Conservation (phyloP, 352 stramenopile species). For the Thraustochytrium striatum region DNA sequence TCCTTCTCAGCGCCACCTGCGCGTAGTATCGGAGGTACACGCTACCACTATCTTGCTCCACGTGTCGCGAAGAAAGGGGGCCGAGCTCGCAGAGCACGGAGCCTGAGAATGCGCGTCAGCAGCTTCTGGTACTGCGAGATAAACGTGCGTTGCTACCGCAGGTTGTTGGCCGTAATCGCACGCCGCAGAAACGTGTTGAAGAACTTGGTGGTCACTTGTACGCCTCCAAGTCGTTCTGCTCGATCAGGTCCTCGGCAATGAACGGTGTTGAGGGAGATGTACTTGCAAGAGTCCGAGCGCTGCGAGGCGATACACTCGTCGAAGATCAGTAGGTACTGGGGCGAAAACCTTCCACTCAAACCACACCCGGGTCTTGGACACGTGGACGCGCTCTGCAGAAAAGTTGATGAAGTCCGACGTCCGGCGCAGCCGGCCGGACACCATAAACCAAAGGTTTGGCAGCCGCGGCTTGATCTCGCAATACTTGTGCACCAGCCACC, state of each 20-base stretch:
- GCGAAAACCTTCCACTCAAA: constrained; percentile 43
- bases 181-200: constrained; percentile 43
- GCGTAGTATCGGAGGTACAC: constrained; percentile 32
- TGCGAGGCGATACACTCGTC: constrained; percentile 15
- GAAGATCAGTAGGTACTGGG: constrained; percentile 38
- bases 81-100: neutral
- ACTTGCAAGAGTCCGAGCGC: constrained; percentile 4
- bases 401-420: constrained; percentile 48
- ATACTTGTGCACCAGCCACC: constrained; percentile 5
- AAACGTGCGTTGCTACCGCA: neutral
- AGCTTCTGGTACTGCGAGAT: neutral
- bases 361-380: constrained; percentile 6
- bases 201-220: constrained; percentile 35
- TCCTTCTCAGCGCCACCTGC: constrained; percentile 5
- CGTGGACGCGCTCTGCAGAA: constrained; percentile 8
- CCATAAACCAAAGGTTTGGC: constrained; percentile 22
- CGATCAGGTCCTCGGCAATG: constrained; percentile 27
- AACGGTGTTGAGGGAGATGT: constrained; percentile 8
- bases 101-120: neutral
- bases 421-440: constrained; percentile 11
- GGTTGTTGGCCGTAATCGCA: constrained; percentile 15
- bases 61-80: neutral
- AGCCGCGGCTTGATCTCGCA: neutral
- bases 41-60: neutral
- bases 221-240: constrained; percentile 8